Evolutionary conservation across 257 asterid genomes (phyloP).

Genomic region (Scutellaria minor): DNA sequence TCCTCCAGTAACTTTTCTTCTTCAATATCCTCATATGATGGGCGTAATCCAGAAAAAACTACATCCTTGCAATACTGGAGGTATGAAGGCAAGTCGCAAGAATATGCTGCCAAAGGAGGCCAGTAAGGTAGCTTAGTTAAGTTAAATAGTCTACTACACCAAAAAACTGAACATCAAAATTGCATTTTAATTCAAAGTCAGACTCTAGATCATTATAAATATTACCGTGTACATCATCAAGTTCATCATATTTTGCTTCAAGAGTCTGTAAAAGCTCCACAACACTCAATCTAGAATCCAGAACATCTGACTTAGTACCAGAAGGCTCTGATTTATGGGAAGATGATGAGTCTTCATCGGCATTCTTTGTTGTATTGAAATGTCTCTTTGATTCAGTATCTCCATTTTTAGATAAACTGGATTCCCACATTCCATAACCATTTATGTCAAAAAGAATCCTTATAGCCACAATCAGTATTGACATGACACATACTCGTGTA

Average conservation of each 20-base stretch:
- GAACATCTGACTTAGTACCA: conserved; percentile 31
- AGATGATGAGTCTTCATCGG: conserved; percentile 30
- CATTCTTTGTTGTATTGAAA: conserved; percentile 26
- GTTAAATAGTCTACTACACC: not conserved
- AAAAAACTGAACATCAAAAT: conserved; percentile 16
- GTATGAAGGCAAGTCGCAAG: conserved; percentile 58
- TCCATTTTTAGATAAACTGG: conserved; percentile 47
- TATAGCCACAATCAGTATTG: conserved; percentile 69
- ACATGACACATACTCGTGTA: conserved; percentile 73
- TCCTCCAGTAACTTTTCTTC: conserved; percentile 46
- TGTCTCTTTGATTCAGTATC: conserved; percentile 28
- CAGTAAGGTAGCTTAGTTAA: conserved; percentile 28
- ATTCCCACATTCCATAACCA: conserved; percentile 85
- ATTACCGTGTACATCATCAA: conserved; percentile 60
- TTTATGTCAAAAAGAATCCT: conserved; percentile 66
- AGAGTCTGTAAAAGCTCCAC: conserved; percentile 57
- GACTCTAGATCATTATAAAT: not conserved
- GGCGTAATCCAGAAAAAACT: conserved; percentile 63
- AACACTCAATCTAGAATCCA: conserved; percentile 44
- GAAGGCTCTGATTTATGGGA: conserved; percentile 33
- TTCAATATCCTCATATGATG: conserved; percentile 53
- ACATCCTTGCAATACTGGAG: conserved; percentile 71
- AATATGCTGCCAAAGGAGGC: conserved; percentile 54
- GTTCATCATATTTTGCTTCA: conserved; percentile 57
- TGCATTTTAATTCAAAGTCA: not conserved